These are phyloP conservation scores for Magnaporthiopsis rhizophila DNA, from an alignment of 2,329 filamentous ascomycete species.

Conservation along the genomic window DNA sequence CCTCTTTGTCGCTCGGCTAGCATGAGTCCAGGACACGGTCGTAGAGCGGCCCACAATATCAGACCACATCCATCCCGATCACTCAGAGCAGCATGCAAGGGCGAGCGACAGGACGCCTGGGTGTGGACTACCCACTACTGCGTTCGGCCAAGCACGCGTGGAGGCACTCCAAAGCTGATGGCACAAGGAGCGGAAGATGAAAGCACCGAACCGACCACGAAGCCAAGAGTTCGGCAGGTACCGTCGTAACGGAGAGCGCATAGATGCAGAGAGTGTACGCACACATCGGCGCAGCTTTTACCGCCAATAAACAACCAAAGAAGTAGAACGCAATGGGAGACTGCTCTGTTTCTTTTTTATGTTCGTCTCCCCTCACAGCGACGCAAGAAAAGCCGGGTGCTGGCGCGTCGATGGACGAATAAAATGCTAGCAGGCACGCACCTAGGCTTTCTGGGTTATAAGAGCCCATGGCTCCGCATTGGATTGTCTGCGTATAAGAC, in stretches of 20 bases:
- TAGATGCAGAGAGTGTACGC: not conserved
- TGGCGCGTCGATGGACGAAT: not conserved
- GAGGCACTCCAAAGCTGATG: not conserved
- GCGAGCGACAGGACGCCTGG: not conserved
- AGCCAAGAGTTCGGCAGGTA: not conserved
- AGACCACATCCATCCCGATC: no score
- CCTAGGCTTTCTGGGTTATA: not conserved
- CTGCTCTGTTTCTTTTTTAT: not conserved
- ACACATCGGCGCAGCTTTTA: not conserved
- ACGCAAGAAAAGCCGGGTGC: not conserved
- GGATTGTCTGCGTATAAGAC: not conserved
- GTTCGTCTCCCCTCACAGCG: no score
- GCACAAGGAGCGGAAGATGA: not conserved
- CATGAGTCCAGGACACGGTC: not conserved
- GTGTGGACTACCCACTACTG: not conserved
- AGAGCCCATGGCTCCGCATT: not conserved
- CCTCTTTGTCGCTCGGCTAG: not conserved
- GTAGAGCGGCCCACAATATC: not conserved
- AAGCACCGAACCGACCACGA: not conserved
- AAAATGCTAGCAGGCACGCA: not conserved
- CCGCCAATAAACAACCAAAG: no score
- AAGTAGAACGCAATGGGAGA: no score
- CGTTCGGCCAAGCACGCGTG: not conserved
- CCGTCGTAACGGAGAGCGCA: not conserved
- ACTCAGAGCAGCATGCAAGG: not conserved